Base-by-base conservation (phyloP, 2,329 filamentous ascomycete genomes). In the Aspergillus melleus region DNA sequence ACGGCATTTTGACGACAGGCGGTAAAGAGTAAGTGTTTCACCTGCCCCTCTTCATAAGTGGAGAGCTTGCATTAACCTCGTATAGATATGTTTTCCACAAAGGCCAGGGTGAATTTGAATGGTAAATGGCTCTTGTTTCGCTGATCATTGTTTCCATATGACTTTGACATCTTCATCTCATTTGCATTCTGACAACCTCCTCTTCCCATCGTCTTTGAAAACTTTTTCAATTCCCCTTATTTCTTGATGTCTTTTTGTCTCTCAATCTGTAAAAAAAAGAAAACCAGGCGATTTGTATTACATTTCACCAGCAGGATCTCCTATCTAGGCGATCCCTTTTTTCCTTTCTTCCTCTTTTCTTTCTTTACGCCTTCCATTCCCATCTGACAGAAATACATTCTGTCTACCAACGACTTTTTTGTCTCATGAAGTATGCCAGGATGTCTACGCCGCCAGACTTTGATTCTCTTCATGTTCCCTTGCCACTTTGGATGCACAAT, bases 61-160 rank as follows among this genome's bases (percentile, higher is more conserved):
- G 54, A 46, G n/a, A 46, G n/a, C n/a, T n/a, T 49, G 42, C 50
- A 58, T 72, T 77, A 67, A 76, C 57, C 19, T 30, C 39, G 14
- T 42, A 19, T 66, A 88, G 85, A 77, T 96, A 96, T 73, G 90
- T 99, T 66, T 99, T 99, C 80, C 92, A 96, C 82, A 98, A 98
- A 79, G 95, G 93, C 24, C 92, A 90, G 50, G 95, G 95, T 70
- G 95, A 98, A 79, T 98, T 97, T 68, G 95, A 99, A 78, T 99
- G 95, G 95, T 99, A 86, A 79, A 67, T 44, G 11, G 20, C 9
- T 47, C n/a, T 11, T 16, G 24, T 24, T 52, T 42, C 32, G 22
- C 9, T 42, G 46, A n/a, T 26, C 9, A 19, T 29, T 8, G 24
- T 52, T 10, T n/a, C 39, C 4, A 53, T 42, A 46, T 16, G 20